A percentile compares a stretch with the other conserved stretches of the same genome.
Evolutionary conservation across 805 yeast species (phyloP).

Genomic region (Alloascoidea hylecoeti): DNA sequence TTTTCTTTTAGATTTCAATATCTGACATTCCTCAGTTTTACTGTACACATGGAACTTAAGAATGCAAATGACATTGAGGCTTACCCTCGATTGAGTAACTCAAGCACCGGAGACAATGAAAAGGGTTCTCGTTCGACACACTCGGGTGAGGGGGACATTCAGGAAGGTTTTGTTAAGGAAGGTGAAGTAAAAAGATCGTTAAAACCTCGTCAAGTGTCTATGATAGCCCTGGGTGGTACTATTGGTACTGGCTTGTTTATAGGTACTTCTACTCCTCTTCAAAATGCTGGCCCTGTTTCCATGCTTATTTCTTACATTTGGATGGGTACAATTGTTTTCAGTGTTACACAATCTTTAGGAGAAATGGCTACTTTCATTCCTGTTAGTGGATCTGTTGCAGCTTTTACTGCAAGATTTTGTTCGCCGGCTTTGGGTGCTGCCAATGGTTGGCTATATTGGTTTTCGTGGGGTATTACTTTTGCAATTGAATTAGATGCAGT

Average conservation of each 20-base stretch:
- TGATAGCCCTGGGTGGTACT: conserved; percentile 73
- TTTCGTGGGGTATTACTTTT: conserved; percentile 65
- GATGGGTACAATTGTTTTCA: conserved; percentile 51
- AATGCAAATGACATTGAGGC: too few relatives aligned
- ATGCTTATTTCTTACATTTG: conserved; percentile 49
- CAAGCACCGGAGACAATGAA: too few relatives aligned
- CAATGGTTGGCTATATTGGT: conserved; percentile 64
- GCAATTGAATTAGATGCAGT: conserved; percentile 63
- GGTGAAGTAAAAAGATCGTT: conserved; percentile 42
- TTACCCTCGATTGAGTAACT: too few relatives aligned
- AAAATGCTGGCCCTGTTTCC: conserved; percentile 54
- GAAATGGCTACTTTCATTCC: conserved; percentile 77
- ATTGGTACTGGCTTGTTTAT: conserved; percentile 71
- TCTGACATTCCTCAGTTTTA: too few relatives aligned
- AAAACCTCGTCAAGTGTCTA: conserved; percentile 54
- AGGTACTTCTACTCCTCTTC: conserved; percentile 41
- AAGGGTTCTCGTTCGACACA: too few relatives aligned
- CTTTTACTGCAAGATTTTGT: conserved; percentile 49
- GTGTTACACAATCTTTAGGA: conserved; percentile 60
- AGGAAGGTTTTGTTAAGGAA: conserved; percentile 24
- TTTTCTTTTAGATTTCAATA: too few relatives aligned
- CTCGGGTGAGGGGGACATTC: too few relatives aligned
- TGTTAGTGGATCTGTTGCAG: conserved; percentile 50
- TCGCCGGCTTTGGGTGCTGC: conserved; percentile 62
- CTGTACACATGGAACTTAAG: too few relatives aligned